These are phyloP conservation scores for Leishmania lainsoni DNA, from an alignment of 208 protist genomes.

Conservation along the genomic window DNA sequence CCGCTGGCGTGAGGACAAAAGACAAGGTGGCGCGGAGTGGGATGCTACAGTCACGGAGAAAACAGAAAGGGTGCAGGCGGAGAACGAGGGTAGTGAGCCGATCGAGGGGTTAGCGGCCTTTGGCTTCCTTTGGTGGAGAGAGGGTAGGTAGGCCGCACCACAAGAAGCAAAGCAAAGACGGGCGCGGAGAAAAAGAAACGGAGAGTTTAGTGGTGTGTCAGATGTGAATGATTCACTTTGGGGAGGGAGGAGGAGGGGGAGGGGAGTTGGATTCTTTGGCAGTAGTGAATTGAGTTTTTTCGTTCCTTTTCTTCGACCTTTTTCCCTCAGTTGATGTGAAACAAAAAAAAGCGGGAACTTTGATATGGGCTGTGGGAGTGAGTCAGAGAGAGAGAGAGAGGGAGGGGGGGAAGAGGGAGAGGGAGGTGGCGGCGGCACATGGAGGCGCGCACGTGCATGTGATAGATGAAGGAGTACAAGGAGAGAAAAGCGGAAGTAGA, in stretches of 20 bases:
- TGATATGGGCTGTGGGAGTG: background rate
- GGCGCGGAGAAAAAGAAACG: background rate
- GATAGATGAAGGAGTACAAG: background rate
- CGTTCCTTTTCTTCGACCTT: background rate
- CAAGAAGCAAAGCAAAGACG: background rate
- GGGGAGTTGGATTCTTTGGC: background rate
- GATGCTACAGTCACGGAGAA: background rate
- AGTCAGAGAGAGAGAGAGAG: constrained; percentile 3
- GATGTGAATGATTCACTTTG: background rate
- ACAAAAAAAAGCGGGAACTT: background rate
- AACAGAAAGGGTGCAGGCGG: background rate
- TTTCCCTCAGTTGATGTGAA: background rate
- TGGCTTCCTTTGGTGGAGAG: background rate
- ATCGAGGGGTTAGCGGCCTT: background rate
- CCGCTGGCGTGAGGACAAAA: background rate
- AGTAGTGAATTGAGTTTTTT: background rate
- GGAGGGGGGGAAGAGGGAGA: too few species aligned
- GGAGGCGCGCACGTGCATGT: background rate
- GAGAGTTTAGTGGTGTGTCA: background rate
- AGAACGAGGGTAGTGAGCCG: background rate
- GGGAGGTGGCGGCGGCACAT: background rate
- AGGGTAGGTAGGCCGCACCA: background rate
- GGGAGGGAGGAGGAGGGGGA: background rate
- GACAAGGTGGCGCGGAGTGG: background rate
- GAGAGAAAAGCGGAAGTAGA: background rate